Conservation (phyloP, 768 basidiomycete species). For the Calocera cornea region DNA sequence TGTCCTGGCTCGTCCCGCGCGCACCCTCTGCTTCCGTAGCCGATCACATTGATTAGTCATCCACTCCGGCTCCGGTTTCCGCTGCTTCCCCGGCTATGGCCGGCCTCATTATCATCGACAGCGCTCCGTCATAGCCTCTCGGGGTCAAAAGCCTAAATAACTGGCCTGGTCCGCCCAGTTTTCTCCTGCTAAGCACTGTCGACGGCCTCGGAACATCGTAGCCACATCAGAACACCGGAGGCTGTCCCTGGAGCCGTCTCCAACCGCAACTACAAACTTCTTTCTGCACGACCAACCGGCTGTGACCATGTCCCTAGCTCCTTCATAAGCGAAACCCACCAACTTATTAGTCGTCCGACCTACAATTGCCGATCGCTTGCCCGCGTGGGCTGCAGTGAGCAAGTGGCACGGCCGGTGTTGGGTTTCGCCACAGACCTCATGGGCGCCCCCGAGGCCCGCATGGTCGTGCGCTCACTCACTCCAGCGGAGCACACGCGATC, state of each 20-base stretch:
- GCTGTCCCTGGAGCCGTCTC: too few species aligned
- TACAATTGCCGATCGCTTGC: background rate
- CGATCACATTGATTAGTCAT: background rate
- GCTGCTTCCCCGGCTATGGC: background rate
- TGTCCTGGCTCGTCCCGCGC: background rate
- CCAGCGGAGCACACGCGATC: background rate
- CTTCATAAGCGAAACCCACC: too few species aligned
- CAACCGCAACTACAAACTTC: too few species aligned
- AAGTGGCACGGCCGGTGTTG: background rate
- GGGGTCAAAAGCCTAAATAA: background rate
- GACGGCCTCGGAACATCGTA: too few species aligned
- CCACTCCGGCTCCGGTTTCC: background rate
- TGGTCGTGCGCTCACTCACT: background rate
- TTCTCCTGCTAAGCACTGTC: too few species aligned
- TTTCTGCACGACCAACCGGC: too few species aligned
- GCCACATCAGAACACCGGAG: too few species aligned
- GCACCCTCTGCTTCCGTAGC: background rate
- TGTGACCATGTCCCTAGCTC: too few species aligned
- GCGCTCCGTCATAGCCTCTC: background rate
- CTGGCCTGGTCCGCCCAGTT: too few species aligned
- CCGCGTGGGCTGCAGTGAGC: background rate
- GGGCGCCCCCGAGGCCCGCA: background rate
- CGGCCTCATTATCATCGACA: background rate
- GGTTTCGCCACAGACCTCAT: background rate
- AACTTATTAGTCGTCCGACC: background rate